These are phyloP conservation scores for Clavariopsis aquatica DNA, from an alignment of 495 filamentous ascomycete genomes.

Conservation along the genomic window DNA sequence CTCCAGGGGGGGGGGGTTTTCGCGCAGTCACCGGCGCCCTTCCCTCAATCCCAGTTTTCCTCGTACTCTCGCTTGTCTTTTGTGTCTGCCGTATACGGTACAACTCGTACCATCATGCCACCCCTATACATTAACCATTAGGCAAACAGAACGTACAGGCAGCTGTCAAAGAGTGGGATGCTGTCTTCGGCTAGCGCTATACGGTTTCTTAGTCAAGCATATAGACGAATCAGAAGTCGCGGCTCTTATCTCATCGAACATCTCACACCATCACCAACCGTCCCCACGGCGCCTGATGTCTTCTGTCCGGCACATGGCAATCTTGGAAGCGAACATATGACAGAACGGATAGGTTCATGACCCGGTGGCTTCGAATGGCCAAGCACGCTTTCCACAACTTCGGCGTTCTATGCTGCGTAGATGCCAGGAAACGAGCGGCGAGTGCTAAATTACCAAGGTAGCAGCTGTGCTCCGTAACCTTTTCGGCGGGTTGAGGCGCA, in stretches of 20 bases:
- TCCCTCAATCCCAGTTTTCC: constrained; percentile 11
- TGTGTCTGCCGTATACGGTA: not conserved
- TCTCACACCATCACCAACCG: constrained; percentile 32
- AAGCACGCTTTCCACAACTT: not conserved
- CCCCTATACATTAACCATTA: not conserved
- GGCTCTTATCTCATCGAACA: constrained; percentile 38
- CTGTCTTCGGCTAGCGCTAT: not conserved
- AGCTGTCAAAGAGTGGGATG: constrained; percentile 23
- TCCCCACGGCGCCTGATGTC: constrained; percentile 2
- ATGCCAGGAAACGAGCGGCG: not conserved
- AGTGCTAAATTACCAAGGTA: not conserved
- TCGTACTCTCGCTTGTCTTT: constrained; percentile 16
- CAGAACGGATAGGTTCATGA: constrained; percentile 1
- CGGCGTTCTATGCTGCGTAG: not conserved
- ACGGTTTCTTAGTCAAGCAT: constrained; percentile 6
- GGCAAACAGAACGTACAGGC: constrained; percentile 21
- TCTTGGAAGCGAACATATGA: constrained; percentile 3
- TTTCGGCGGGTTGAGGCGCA: constrained; percentile 10
- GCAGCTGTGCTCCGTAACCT: not conserved
- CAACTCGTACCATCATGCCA: not conserved
- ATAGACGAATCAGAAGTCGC: constrained; percentile 24
- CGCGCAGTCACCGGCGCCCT: not conserved
- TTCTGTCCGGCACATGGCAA: not conserved
- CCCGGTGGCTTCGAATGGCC: not conserved
- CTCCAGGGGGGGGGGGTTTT: not conserved